Base-by-base conservation (phyloP, 2,329 filamentous ascomycete species). In the Trichoderma endophyticum region DNA sequence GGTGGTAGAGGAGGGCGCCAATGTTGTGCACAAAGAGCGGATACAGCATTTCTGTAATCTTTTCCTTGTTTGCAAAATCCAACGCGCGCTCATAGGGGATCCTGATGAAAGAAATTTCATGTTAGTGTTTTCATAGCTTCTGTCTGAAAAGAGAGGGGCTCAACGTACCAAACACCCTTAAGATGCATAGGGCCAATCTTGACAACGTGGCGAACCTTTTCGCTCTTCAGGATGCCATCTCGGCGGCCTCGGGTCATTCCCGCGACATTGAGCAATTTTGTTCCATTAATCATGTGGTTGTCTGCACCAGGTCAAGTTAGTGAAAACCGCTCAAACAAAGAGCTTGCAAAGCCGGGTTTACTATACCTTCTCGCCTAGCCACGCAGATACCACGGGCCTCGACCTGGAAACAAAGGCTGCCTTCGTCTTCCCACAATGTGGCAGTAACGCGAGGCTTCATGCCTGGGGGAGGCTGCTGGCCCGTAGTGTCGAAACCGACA, bases 131-230 rank as follows among this genome's bases (percentile, higher is more conserved):
- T 1, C 24, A 30, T 4, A 77, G 18, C 43, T 21, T 77, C 65
- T 74, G 30, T 65, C 21, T 54, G 63, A n/a, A 56, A 21, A 28
- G 70, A 39, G 69, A 54, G n/a, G 15, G 57, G n/a, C 30, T 24
- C 54, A 34, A 85, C 92, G 84, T 87, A 97, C 94, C 95, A 97
- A 76, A 97, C 95, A 79, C 96, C 96, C 84, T 99, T 99, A 59
- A 99, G 84, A 80, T 98, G 96, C 96, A 99, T 99, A 4, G 96
- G 96, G 0, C 96, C 96, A 80, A 99, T 98, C 84, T 99, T 99
- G 73, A 98, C 96, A 14, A 98, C 96, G 82, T 98, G 95, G 76
- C 96, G 91, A 71, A 95, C 90, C 83, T 98, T 99, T 83, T 98
- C 96, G 81, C 95, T 98, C 85, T 99, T 99, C 72, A 99, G 83